These are phyloP conservation scores for Ceratobasidium sp. DNA, from an alignment of 1,284 basidiomycete genomes.

Conservation along the genomic window DNA sequence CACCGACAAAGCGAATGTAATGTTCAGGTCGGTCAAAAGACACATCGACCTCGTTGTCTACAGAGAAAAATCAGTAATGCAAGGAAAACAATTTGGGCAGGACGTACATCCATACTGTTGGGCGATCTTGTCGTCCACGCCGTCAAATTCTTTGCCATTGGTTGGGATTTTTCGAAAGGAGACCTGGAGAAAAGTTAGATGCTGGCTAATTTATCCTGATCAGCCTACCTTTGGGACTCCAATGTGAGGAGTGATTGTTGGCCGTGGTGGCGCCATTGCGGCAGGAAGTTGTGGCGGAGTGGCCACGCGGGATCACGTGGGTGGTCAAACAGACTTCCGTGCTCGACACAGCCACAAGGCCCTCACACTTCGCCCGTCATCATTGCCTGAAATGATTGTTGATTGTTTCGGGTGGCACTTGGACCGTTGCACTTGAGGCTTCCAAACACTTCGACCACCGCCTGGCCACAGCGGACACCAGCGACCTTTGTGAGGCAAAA, in stretches of 20 bases:
- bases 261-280: slow-evolving; percentile 35
- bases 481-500: slow-evolving; percentile 34
- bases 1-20: slow-evolving; percentile 91
- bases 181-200: not conserved
- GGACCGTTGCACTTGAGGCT: slow-evolving; percentile 22
- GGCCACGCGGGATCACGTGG: not conserved
- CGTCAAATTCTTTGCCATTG: slow-evolving; percentile 29
- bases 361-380: slow-evolving; percentile 28
- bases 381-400: slow-evolving; percentile 25
- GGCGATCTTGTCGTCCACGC: slow-evolving; percentile 35
- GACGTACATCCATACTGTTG: slow-evolving; percentile 32
- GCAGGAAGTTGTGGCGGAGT: not conserved
- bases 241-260: slow-evolving; percentile 28
- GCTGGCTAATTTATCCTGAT: too few species aligned
- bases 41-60: slow-evolving; percentile 31
- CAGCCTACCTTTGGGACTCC: slow-evolving; percentile 29
- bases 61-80: not conserved
- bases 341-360: too few species aligned
- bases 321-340: slow-evolving; percentile 39
- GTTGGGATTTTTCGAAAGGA: slow-evolving; percentile 28
- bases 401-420: not conserved
- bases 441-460: slow-evolving; percentile 13
- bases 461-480: too few species aligned
- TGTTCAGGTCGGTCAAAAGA: slow-evolving; percentile 82
- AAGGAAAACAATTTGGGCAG: not conserved